Percentiles rank a stretch among this genome's conserved stretches.
These are phyloP conservation scores for Neofusicoccum sp. DNA, from an alignment of 2,329 filamentous ascomycete genomes.

Conservation along the genomic window DNA sequence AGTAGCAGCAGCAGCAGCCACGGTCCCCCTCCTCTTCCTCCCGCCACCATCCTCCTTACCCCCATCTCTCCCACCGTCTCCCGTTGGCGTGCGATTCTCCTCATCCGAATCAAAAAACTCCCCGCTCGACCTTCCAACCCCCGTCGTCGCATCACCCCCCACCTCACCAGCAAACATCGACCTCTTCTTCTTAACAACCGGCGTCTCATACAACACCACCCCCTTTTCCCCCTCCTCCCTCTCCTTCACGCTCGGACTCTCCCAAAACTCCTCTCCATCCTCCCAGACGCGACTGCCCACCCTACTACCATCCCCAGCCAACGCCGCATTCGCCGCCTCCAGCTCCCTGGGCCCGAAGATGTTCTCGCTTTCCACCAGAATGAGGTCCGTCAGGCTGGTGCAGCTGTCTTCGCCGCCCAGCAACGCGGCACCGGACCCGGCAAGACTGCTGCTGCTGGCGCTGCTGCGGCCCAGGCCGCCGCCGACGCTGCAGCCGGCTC, in stretches of 20 bases:
- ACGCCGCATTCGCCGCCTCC: neutral
- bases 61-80: neutral
- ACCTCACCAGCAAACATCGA: neutral
- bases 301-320: neutral
- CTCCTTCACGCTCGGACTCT: constrained; percentile 4
- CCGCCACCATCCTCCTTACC: neutral
- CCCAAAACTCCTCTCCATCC: constrained; percentile 33
- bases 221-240: neutral
- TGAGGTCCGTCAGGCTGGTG: constrained; percentile 12
- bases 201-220: neutral
- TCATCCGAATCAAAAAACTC: constrained; percentile 5
- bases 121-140: neutral
- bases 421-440: neutral
- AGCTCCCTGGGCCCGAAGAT: constrained; percentile 10
- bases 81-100: neutral
- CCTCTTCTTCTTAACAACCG: neutral
- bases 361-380: neutral
- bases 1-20: neutral
- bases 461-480: neutral
- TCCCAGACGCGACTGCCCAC: constrained; percentile 29
- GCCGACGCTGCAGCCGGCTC: neutral
- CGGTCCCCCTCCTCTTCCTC: neutral
- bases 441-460: neutral
- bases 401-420: constrained; percentile 7
- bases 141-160: neutral